A percentile compares a stretch with the other conserved stretches of the same genome.
phyloP scores from a whole-genome alignment of 805 yeast genomes.

The Priceomyces medius region DNA sequence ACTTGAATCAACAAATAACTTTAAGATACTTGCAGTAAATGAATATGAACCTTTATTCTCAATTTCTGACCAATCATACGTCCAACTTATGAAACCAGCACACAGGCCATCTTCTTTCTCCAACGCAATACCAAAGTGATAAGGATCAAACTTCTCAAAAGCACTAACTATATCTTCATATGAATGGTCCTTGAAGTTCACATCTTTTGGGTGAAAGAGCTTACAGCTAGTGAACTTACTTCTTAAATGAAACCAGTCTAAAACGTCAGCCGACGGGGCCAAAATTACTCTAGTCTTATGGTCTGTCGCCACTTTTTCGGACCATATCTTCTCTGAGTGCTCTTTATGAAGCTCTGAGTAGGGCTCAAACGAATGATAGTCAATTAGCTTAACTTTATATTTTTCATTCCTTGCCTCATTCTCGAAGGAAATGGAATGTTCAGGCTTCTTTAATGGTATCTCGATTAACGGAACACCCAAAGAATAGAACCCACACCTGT shows the following conservation, averaged over 20 bases:
- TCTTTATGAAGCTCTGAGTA: slow-evolving; percentile 20
- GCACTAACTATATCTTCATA: slow-evolving; percentile 20
- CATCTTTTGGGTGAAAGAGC: slow-evolving; percentile 13
- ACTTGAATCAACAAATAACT: slow-evolving; percentile 21
- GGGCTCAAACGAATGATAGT: slow-evolving; percentile 30
- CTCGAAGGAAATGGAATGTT: slow-evolving; percentile 1
- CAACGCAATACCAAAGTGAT: slow-evolving; percentile 31
- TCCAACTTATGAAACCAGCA: slow-evolving; percentile 37
- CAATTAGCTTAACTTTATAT: slow-evolving; percentile 15
- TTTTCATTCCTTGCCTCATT: slow-evolving; percentile 4
- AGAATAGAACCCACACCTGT: slow-evolving; percentile 37
- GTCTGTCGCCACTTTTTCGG: slow-evolving; percentile 24
- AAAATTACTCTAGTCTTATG: slow-evolving; percentile 31
- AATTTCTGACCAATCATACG: slow-evolving; percentile 32
- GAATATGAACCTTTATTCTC: slow-evolving; percentile 15
- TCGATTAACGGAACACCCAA: slow-evolving; percentile 33
- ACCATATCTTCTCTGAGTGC: slow-evolving; percentile 15
- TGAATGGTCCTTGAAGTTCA: slow-evolving; percentile 18
- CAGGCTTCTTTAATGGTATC: slow-evolving; percentile 15
- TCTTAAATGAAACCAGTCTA: slow-evolving; percentile 46
- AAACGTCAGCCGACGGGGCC: slow-evolving; percentile 23
- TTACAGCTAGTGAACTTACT: slow-evolving; percentile 30
- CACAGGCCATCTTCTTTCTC: slow-evolving; percentile 14
- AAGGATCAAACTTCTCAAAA: slow-evolving; percentile 26
- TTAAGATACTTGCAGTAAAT: slow-evolving; percentile 23